These are phyloP conservation scores for Aspergillus sclerotialis DNA, from an alignment of 2,329 filamentous ascomycete genomes.

Conservation along the genomic window DNA sequence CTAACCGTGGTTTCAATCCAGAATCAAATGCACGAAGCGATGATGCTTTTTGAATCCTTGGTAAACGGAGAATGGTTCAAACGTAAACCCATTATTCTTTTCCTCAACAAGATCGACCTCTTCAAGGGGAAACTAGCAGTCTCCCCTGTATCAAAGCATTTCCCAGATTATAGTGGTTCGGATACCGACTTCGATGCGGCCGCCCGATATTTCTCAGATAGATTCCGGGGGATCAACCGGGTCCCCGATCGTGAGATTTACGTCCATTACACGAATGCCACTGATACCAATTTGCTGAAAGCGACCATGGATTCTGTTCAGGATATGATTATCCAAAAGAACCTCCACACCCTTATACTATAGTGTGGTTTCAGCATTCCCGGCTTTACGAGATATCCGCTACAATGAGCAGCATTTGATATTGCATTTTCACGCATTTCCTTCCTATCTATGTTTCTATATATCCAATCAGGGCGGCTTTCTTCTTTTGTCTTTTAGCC, in stretches of 20 bases:
- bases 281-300: constrained; percentile 68
- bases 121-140: constrained; percentile 69
- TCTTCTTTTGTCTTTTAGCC: constrained; percentile 6
- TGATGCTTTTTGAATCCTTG: constrained; percentile 82
- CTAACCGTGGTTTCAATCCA: constrained; percentile 28
- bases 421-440: constrained; percentile 22
- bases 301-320: constrained; percentile 82
- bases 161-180: constrained; percentile 71
- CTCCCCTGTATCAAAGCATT: constrained; percentile 67
- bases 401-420: constrained; percentile 12
- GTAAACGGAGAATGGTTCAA: constrained; percentile 83
- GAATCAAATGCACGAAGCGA: constrained; percentile 88
- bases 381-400: constrained; percentile 12
- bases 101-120: constrained; percentile 82
- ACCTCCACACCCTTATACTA: constrained; percentile 71
- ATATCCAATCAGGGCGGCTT: constrained; percentile 2
- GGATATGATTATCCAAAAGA: constrained; percentile 81
- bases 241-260: constrained; percentile 52
- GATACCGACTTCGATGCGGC: constrained; percentile 65
- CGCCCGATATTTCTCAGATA: constrained; percentile 74
- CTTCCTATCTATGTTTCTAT: constrained; percentile 5
- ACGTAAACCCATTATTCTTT: constrained; percentile 72
- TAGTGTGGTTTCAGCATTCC: constrained; percentile 25
- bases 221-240: constrained; percentile 69
- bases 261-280: constrained; percentile 54